Conservation (phyloP, 108 stramenopile genomes). For the Nitzschia sp. region DNA sequence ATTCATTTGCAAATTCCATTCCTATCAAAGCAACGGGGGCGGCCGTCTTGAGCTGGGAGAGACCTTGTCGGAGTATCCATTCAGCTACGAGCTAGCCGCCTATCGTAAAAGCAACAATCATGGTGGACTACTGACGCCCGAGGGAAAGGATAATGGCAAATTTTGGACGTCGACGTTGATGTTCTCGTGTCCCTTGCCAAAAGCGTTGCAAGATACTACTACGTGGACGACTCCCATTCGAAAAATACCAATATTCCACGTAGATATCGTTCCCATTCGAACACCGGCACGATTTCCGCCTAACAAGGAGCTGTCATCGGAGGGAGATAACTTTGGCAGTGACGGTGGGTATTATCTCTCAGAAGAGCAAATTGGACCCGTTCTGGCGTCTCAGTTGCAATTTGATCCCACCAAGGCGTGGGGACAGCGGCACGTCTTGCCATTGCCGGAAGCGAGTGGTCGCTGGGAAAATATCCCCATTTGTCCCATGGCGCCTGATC, state of each 20-base stretch:
- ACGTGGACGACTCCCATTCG: neutral
- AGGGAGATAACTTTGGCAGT: neutral
- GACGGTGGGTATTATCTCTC: constrained; percentile 31
- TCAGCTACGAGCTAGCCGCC: constrained; percentile 66
- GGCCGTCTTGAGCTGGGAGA: constrained; percentile 39
- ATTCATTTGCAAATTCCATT: constrained; percentile 75
- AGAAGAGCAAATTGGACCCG: constrained; percentile 16
- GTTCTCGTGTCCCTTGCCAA: constrained; percentile 74
- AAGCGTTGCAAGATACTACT: neutral
- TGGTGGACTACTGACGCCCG: constrained; percentile 35
- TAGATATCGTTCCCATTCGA: constrained; percentile 74
- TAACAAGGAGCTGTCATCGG: constrained; percentile 12
- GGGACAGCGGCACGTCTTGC: constrained; percentile 59
- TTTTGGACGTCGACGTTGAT: constrained; percentile 40
- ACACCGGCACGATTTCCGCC: constrained; percentile 50
- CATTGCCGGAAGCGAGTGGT: constrained; percentile 65
- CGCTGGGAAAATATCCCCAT: constrained; percentile 77
- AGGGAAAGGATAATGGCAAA: constrained; percentile 59
- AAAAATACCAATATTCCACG: constrained; percentile 33
- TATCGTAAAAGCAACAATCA: constrained; percentile 55
- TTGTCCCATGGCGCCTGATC: constrained; percentile 25
- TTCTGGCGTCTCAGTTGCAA: neutral
- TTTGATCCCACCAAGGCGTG: constrained; percentile 57
- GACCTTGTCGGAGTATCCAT: constrained; percentile 56
- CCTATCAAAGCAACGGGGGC: neutral